Evolutionary conservation across 2,329 filamentous ascomycete species (phyloP).

Genomic region (Aspergillus glaucus): DNA sequence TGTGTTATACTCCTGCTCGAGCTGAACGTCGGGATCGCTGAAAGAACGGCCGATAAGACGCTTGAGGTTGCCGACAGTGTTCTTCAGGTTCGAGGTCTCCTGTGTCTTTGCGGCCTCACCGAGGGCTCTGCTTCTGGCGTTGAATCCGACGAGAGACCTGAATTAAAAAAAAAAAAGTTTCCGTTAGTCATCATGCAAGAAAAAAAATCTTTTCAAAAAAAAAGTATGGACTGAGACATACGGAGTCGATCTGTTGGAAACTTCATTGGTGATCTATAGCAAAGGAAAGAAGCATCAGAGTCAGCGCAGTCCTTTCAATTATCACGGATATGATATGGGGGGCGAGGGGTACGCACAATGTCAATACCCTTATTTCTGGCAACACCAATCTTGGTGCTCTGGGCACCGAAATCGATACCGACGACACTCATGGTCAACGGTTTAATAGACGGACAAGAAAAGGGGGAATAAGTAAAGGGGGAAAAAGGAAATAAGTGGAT

Average conservation of each 20-base stretch:
- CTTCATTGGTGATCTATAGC: slow-evolving; percentile 89
- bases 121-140: slow-evolving; percentile 85
- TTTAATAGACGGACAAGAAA: neutral
- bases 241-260: slow-evolving; percentile 96
- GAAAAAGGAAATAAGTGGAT: neutral
- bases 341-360: slow-evolving; percentile 65
- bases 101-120: slow-evolving; percentile 96
- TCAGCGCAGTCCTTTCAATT: slow-evolving; percentile 8
- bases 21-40: slow-evolving; percentile 83
- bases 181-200: slow-evolving; percentile 13
- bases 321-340: neutral
- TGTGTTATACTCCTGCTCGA: slow-evolving; percentile 88
- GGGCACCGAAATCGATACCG: slow-evolving; percentile 89
- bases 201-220: slow-evolving; percentile 10
- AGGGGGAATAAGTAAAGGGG: neutral
- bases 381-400: slow-evolving; percentile 96
- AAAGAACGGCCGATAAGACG: slow-evolving; percentile 81
- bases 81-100: slow-evolving; percentile 99
- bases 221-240: slow-evolving; percentile 50
- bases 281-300: slow-evolving; percentile 7
- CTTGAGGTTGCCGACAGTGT: slow-evolving; percentile 90
- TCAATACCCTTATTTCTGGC: slow-evolving; percentile 98
- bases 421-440: slow-evolving; percentile 53
- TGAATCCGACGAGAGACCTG: slow-evolving; percentile 91
- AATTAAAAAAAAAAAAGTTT: slow-evolving; percentile 4